Base-by-base conservation (phyloP, 768 basidiomycete genomes). In the Termitomyces sp. region DNA sequence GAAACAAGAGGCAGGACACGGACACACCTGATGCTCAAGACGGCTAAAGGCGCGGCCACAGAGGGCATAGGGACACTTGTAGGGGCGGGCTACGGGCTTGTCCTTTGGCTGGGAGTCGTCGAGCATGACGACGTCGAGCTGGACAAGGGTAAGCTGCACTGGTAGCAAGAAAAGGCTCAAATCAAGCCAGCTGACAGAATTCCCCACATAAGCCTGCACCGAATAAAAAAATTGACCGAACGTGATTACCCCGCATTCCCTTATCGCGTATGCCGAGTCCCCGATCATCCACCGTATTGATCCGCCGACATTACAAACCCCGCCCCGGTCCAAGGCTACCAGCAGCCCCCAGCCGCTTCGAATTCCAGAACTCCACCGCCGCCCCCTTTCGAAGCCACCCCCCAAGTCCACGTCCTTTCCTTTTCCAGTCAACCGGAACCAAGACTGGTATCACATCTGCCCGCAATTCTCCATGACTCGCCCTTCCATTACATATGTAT, bases 41-140 rank as follows among this genome's bases (percentile, higher is more conserved):
- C 96, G 80, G 67, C 91, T 95, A 73, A 99, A 99, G 0, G 96
- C 94, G n/a, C 94, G 81, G 27, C 92, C 92, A 68, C 96, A 99
- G 31, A 92, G 81, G 4, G 80, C 81, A 70, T 90, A 92, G 2
- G 96, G 96, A 70, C 96, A 99, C 69, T 98, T 98, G 85, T 98
- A 99, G 0, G 96, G 96, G 57, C 95, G 66, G 25, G 79, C 68
- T 11, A 72, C 64, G 46, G 66, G 64, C 59, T 77, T 78, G 59
- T 75, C 76, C 8, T 29, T 29, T 10, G 62, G 49, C 10, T 62
- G 62, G 19, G 38, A 17, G 51, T 62, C 63, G 65, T 63, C 61
- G 40, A 64, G 51, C 65, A 66, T 66, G 51, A 54, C 35, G 52
- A 58, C 54, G 56, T 62, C 46, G 42, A 62, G 47, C 37, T 59